Percentiles rank a stretch among this genome's conserved stretches.
Evolutionary conservation across 2,329 filamentous ascomycete species (phyloP).

Genomic region (Paraphaeosphaeria sporulosa): DNA sequence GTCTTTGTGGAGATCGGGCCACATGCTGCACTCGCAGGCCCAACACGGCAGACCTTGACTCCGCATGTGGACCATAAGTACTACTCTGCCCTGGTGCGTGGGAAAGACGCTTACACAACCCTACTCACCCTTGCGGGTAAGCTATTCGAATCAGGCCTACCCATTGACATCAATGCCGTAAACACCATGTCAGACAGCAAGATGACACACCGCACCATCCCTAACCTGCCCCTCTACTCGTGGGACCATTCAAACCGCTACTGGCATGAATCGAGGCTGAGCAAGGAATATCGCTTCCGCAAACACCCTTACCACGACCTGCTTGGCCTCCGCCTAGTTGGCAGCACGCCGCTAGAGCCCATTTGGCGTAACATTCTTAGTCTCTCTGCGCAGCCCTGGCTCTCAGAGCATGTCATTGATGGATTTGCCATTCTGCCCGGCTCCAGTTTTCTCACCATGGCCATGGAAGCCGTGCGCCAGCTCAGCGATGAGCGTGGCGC

Average conservation of each 20-base stretch:
- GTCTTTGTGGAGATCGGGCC: conserved; percentile 41
- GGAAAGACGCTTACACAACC: neutral
- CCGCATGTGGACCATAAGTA: conserved; percentile 4
- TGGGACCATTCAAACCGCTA: conserved; percentile 19
- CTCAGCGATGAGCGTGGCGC: conserved; percentile 1
- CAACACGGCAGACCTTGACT: conserved; percentile 23
- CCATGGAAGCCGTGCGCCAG: conserved; percentile 41
- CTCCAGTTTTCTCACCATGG: conserved; percentile 54
- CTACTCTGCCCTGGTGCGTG: conserved; percentile 13
- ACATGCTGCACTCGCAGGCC: conserved; percentile 43
- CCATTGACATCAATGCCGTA: conserved; percentile 13
- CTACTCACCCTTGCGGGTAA: conserved; percentile 19
- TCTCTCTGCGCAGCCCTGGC: conserved; percentile 52
- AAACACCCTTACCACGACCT: conserved; percentile 20
- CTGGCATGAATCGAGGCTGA: conserved; percentile 30
- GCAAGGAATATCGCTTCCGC: conserved; percentile 10
- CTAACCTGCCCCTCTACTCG: conserved; percentile 22
- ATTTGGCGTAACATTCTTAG: conserved; percentile 34
- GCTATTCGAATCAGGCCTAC: conserved; percentile 13
- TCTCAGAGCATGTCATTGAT: conserved; percentile 54
- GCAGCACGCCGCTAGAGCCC: conserved; percentile 15
- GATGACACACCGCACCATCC: neutral
- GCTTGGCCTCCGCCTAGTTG: conserved; percentile 14
- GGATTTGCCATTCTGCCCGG: conserved; percentile 53
- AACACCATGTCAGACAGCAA: neutral